Evolutionary conservation across 805 yeast genomes (phyloP).

Genomic region (Alloascoidea hylecoeti): DNA sequence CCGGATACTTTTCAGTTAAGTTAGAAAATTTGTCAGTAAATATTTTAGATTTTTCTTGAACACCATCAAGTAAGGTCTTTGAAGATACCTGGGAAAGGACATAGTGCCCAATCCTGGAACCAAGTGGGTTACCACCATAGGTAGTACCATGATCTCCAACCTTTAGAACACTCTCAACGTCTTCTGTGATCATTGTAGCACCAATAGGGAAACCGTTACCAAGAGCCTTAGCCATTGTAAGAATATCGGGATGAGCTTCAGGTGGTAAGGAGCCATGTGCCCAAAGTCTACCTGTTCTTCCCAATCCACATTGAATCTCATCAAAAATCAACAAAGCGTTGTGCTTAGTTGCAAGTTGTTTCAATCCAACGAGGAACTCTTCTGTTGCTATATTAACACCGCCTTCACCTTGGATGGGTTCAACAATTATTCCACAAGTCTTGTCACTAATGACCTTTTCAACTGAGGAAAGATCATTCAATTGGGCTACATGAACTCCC

Average conservation of each 20-base stretch:
- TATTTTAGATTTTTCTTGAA: constrained; percentile 42
- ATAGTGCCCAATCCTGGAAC: constrained; percentile 64
- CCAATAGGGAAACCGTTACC: constrained; percentile 97
- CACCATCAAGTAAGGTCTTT: constrained; percentile 42
- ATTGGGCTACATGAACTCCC: constrained; percentile 58
- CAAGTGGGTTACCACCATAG: constrained; percentile 94
- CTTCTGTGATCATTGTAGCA: constrained; percentile 78
- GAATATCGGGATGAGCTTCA: constrained; percentile 86
- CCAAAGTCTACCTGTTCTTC: constrained; percentile 89
- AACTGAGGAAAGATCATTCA: constrained; percentile 47
- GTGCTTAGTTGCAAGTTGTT: constrained; percentile 49
- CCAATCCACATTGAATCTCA: constrained; percentile 95
- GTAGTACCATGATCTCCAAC: constrained; percentile 98
- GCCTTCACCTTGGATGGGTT: constrained; percentile 98
- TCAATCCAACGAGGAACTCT: constrained; percentile 54
- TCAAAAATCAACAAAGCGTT: constrained; percentile 77
- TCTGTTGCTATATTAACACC: constrained; percentile 62
- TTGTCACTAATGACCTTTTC: constrained; percentile 38
- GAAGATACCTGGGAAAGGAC: constrained; percentile 60
- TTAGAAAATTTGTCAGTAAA: constrained; percentile 30
- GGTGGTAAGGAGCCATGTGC: constrained; percentile 67
- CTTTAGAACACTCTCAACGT: constrained; percentile 53
- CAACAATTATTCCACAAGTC: constrained; percentile 87
- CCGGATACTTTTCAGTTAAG: constrained; percentile 38
- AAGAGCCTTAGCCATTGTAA: constrained; percentile 90